Evolutionary conservation across 2,329 filamentous ascomycete species (phyloP).

Genomic region (Cercospora sp.): DNA sequence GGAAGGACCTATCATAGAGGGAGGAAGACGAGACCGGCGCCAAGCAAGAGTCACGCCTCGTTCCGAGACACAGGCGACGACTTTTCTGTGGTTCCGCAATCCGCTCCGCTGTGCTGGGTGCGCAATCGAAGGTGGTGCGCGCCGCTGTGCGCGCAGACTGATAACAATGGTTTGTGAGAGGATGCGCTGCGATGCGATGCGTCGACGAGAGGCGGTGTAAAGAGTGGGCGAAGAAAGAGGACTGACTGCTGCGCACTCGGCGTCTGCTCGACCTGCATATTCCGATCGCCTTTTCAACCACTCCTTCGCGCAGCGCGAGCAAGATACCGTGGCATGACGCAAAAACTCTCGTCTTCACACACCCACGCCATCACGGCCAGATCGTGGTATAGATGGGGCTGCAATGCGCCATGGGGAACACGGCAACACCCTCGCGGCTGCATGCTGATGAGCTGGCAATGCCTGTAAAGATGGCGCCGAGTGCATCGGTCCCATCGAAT

Average conservation of each 20-base stretch:
- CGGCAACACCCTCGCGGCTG: slow-evolving; percentile 6
- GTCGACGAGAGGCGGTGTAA: not conserved
- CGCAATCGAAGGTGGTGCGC: not conserved
- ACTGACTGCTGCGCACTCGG: not conserved
- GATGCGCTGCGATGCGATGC: not conserved
- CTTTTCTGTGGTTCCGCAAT: slow-evolving; percentile 3
- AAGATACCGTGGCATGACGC: slow-evolving; percentile 3
- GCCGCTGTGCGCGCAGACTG: slow-evolving; percentile 1
- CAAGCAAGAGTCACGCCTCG: slow-evolving; percentile 7
- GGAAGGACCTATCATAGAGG: slow-evolving; percentile 15
- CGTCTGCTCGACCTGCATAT: slow-evolving; percentile 3
- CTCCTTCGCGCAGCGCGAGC: not conserved
- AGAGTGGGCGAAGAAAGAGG: slow-evolving; percentile 1
- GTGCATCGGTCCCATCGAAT: slow-evolving; percentile 4
- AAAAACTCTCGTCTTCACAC: slow-evolving; percentile 2
- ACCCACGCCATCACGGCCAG: not conserved
- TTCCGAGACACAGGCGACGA: not conserved
- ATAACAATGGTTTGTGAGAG: not conserved
- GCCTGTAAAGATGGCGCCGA: slow-evolving; percentile 16
- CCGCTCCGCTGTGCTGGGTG: slow-evolving; percentile 7
- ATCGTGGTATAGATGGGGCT: slow-evolving; percentile 19
- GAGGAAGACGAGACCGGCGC: slow-evolving; percentile 4
- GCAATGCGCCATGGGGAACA: slow-evolving; percentile 19
- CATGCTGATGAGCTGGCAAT: slow-evolving; percentile 28
- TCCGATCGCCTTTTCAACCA: not conserved